These are phyloP conservation scores for Venturiaceae sp. DNA, from an alignment of 2,329 filamentous ascomycete species.

Conservation along the genomic window DNA sequence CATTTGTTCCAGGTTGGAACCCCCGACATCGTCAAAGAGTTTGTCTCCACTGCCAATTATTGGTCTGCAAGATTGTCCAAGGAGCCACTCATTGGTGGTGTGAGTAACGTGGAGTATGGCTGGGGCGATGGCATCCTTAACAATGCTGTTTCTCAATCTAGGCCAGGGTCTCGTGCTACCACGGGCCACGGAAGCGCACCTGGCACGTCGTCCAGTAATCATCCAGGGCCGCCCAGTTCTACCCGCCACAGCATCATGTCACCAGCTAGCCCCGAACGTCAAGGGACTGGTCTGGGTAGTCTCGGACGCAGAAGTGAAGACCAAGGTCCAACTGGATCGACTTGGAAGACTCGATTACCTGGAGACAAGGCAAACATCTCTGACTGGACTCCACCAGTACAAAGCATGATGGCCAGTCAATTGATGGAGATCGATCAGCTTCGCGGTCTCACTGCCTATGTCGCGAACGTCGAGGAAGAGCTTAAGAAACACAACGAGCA, in stretches of 20 bases:
- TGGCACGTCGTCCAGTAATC: conserved; percentile 10
- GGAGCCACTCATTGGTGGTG: conserved; percentile 81
- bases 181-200: conserved; percentile 16
- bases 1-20: conserved; percentile 98
- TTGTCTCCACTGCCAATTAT: conserved; percentile 90
- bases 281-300: not conserved
- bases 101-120: conserved; percentile 95
- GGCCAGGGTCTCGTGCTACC: conserved; percentile 21
- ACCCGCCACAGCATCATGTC: conserved; percentile 12
- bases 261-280: not conserved
- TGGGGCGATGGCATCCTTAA: conserved; percentile 82
- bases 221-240: not conserved
- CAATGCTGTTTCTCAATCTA: conserved; percentile 30
- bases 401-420: conserved; percentile 79
- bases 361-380: conserved; percentile 77
- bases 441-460: conserved; percentile 63
- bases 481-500: conserved; percentile 81
- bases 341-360: conserved; percentile 41
- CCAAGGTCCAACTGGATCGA: conserved; percentile 15
- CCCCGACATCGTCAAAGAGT: conserved; percentile 87
- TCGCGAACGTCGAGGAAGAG: conserved; percentile 77
- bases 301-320: not conserved
- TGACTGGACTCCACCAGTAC: conserved; percentile 82
- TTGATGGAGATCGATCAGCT: conserved; percentile 75
- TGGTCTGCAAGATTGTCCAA: conserved; percentile 94